A percentile compares a stretch with the other conserved stretches of the same genome.
phyloP scores from a whole-genome alignment of 108 stramenopile species.

The Fragilariopsis cylindrus region DNA sequence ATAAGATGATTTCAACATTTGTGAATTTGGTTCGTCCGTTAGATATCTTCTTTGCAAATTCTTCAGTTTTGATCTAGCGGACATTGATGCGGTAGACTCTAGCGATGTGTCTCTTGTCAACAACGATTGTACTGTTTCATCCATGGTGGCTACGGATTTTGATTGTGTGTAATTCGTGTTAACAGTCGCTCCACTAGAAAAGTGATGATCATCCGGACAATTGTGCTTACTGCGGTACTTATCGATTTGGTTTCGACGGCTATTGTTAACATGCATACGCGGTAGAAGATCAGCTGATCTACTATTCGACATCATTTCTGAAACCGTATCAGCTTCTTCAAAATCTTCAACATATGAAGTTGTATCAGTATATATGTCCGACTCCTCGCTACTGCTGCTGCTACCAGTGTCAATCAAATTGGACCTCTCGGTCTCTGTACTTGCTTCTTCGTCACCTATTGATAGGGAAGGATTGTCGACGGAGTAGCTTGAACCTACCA shows the following conservation, averaged over 20 bases:
- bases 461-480: not conserved
- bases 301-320: not conserved
- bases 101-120: not conserved
- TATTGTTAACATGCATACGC: not conserved
- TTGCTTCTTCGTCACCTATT: not conserved
- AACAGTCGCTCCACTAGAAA: not conserved
- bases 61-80: no score
- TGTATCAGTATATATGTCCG: constrained; percentile 4
- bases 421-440: not conserved
- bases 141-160: not conserved
- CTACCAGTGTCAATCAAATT: not conserved
- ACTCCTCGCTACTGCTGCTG: not conserved
- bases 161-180: not conserved
- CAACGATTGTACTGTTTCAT: constrained; percentile 2
- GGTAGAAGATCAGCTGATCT: not conserved
- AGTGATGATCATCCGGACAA: not conserved
- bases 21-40: not conserved
- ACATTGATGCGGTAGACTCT: not conserved
- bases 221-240: no score
- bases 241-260: not conserved
- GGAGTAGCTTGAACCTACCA: not conserved
- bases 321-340: constrained; percentile 1
- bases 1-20: not conserved
- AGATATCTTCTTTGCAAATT: no score
- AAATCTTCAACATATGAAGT: not conserved